Conservation (phyloP, 371 early-diverging fungal species). For the Syncephalis plumigaleata region DNA sequence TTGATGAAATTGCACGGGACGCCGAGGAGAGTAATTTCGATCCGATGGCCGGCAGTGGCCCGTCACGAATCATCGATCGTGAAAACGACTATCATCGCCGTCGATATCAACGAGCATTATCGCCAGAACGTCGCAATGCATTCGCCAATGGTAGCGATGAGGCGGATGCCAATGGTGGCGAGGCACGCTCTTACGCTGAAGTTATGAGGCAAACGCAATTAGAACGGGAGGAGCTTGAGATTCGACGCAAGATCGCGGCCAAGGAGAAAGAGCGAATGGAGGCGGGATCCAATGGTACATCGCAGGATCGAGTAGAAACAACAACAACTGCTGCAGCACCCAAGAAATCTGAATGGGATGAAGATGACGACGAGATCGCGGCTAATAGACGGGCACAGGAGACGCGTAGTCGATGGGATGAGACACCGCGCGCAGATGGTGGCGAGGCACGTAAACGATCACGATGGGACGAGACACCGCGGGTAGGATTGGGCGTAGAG, state of each 20-base stretch:
- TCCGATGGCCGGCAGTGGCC: constrained; percentile 32
- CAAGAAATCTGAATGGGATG: constrained; percentile 43
- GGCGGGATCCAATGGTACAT: constrained; percentile 17
- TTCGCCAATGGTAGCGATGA: constrained; percentile 28
- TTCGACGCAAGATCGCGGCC: constrained; percentile 51
- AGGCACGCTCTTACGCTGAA: constrained; percentile 60
- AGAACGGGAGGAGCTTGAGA: constrained; percentile 58
- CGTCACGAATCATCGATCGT: constrained; percentile 57
- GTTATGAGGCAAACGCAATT: constrained; percentile 74
- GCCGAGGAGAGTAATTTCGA: constrained; percentile 29
- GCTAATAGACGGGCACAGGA: constrained; percentile 9
- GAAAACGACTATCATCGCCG: constrained; percentile 77
- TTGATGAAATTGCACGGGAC: constrained; percentile 39
- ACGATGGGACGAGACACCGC: constrained; percentile 34
- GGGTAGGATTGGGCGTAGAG: too few species aligned
- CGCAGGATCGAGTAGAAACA: constrained; percentile 13
- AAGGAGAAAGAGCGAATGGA: constrained; percentile 25
- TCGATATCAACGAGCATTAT: constrained; percentile 58
- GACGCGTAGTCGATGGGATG: constrained; percentile 40
- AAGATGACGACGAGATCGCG: constrained; percentile 23
- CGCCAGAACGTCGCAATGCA: constrained; percentile 75
- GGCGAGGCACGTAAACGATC: constrained; percentile 23
- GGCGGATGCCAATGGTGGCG: constrained; percentile 10
- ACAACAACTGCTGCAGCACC: constrained; percentile 71
- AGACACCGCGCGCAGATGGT: constrained; percentile 33